phyloP scores from a whole-genome alignment of 257 asterid species.

The Solanum sparsipilum region DNA sequence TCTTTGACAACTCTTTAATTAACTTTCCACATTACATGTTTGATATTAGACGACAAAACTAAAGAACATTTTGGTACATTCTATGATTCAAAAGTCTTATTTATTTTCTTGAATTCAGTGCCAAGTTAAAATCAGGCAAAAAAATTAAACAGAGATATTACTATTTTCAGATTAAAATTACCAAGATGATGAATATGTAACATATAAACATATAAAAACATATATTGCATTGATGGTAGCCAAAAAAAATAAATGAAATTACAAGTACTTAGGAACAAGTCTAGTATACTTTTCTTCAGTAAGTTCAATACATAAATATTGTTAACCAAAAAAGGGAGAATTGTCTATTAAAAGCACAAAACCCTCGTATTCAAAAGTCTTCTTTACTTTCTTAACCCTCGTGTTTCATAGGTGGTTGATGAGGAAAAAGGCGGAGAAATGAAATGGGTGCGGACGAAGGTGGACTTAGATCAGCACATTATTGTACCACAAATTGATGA shows the following conservation, averaged over 20 bases:
- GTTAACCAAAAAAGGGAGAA: background rate
- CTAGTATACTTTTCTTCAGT: too few relatives aligned
- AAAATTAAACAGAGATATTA: background rate
- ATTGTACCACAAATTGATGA: background rate
- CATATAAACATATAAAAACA: background rate
- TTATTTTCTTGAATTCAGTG: too few relatives aligned
- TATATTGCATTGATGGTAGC: background rate
- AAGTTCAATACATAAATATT: too few relatives aligned
- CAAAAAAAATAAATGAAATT: background rate
- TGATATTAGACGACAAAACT: too few relatives aligned
- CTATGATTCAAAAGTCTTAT: too few relatives aligned
- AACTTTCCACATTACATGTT: too few relatives aligned
- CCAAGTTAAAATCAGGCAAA: background rate
- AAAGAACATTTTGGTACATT: too few relatives aligned
- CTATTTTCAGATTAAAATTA: background rate
- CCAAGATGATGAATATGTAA: background rate
- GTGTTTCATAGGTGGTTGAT: conserved; percentile 9
- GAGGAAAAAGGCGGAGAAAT: conserved; percentile 8
- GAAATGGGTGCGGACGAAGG: conserved; percentile 24
- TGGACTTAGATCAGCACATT: conserved; percentile 20
- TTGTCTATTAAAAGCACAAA: background rate
- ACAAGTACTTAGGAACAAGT: too few relatives aligned
- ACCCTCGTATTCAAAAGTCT: background rate
- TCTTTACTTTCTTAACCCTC: background rate
- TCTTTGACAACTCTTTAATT: too few relatives aligned